These are phyloP conservation scores for Aurantiochytrium sp. DNA, from an alignment of 108 stramenopile species.

Conservation along the genomic window DNA sequence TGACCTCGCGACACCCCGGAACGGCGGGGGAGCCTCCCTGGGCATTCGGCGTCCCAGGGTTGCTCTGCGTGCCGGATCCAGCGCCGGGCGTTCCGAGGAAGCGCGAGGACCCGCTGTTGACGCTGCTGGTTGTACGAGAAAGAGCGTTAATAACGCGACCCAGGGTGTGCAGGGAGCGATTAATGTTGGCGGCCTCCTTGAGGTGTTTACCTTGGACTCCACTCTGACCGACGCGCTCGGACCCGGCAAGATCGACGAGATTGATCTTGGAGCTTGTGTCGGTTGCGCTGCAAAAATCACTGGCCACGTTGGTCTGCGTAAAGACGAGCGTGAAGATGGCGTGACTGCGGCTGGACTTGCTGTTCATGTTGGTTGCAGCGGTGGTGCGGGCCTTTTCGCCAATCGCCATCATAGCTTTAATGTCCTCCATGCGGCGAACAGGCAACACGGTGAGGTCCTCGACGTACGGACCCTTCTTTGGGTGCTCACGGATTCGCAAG, in stretches of 20 bases:
- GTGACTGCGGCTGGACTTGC: background rate
- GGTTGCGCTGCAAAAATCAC: background rate
- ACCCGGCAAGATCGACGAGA: slow-evolving; percentile 24
- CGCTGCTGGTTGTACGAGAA: slow-evolving; percentile 15
- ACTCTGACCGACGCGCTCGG: slow-evolving; percentile 10
- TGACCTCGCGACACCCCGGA: background rate
- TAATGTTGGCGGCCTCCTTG: slow-evolving; percentile 30
- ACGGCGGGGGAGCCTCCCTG: background rate
- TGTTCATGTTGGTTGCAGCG: slow-evolving; percentile 8
- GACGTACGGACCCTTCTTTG: slow-evolving; percentile 28
- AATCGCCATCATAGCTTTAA: background rate
- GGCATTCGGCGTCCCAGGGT: background rate
- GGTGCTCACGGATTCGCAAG: slow-evolving; percentile 16
- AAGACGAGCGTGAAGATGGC: slow-evolving; percentile 28
- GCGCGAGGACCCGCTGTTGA: background rate
- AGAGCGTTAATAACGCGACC: slow-evolving; percentile 20
- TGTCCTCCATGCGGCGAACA: slow-evolving; percentile 30
- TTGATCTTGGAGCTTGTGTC: background rate
- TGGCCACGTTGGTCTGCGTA: slow-evolving; percentile 4
- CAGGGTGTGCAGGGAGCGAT: slow-evolving; percentile 19
- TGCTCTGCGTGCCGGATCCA: too few species aligned
- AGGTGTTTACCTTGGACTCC: background rate
- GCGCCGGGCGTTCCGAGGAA: background rate
- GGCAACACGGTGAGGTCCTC: slow-evolving; percentile 32
- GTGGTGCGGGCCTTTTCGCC: background rate